Conservation (phyloP, 352 stramenopile species). For the Phytophthora hibernalis region DNA sequence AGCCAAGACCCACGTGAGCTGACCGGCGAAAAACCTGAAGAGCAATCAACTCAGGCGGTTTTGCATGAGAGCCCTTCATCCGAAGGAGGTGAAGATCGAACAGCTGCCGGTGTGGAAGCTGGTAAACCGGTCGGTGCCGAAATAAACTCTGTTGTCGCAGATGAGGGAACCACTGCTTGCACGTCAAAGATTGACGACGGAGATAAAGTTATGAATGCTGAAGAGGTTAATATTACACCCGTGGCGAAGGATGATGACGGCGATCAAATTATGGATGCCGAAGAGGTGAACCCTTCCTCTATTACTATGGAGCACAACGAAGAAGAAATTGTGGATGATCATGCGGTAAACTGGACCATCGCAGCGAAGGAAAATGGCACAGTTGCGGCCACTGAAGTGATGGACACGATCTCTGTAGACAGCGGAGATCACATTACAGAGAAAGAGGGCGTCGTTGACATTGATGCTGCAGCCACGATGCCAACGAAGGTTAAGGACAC, state of each 20-base stretch:
- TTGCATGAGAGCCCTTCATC: not conserved
- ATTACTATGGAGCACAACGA: not conserved
- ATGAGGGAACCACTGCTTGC: not conserved
- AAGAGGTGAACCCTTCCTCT: slow-evolving; percentile 4
- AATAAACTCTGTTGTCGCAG: not conserved
- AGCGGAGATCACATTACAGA: not conserved
- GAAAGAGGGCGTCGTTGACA: not conserved
- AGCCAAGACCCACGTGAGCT: not conserved
- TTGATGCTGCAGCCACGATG: not conserved
- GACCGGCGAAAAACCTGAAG: not conserved
- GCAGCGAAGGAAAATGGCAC: not conserved
- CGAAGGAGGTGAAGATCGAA: not conserved
- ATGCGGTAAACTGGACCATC: not conserved
- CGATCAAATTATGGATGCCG: slow-evolving; percentile 7
- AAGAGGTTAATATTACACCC: not conserved
- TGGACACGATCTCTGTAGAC: not conserved
- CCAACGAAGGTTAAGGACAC: not conserved
- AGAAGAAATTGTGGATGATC: not conserved
- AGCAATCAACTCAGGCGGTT: not conserved
- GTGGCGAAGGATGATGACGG: slow-evolving; percentile 5
- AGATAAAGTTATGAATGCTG: slow-evolving; percentile 16
- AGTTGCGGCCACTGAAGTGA: not conserved
- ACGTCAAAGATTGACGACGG: not conserved
- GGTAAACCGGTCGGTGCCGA: not conserved
- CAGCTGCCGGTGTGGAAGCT: not conserved